These are phyloP conservation scores for Phialophora expanda DNA, from an alignment of 2,329 filamentous ascomycete genomes.

Conservation along the genomic window DNA sequence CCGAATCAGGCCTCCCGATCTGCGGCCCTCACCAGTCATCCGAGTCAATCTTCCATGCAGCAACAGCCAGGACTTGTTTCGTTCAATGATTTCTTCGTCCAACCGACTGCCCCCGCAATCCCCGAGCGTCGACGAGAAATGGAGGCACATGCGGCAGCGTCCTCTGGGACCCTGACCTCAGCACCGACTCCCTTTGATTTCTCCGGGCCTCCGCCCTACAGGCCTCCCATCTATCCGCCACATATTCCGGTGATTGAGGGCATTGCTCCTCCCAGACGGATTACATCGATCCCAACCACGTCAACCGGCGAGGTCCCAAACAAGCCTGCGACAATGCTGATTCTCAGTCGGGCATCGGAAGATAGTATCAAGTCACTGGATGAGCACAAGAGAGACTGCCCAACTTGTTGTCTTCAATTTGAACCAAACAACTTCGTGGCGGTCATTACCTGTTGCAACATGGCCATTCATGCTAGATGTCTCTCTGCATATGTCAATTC, in stretches of 20 bases:
- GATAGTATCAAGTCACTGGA: constrained; percentile 30
- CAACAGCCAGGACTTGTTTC: constrained; percentile 3
- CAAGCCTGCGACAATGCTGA: constrained; percentile 24
- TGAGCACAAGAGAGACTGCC: constrained; percentile 37
- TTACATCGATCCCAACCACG: neutral
- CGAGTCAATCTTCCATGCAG: constrained; percentile 3
- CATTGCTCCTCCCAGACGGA: constrained; percentile 1
- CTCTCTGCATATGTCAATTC: constrained; percentile 38
- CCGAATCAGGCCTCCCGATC: constrained; percentile 12
- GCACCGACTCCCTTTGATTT: neutral
- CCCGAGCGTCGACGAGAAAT: constrained; percentile 20
- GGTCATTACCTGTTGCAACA: constrained; percentile 34
- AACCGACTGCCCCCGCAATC: constrained; percentile 12
- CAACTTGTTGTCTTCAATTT: constrained; percentile 36
- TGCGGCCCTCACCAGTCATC: constrained; percentile 18
- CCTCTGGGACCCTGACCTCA: constrained; percentile 6
- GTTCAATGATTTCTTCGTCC: constrained; percentile 14
- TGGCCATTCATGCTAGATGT: constrained; percentile 34
- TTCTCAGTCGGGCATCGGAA: constrained; percentile 30
- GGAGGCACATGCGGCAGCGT: constrained; percentile 4
- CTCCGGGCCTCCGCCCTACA: neutral
- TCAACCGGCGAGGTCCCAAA: constrained; percentile 5
- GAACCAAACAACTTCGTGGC: constrained; percentile 34
- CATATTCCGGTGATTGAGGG: constrained; percentile 9
- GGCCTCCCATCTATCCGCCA: neutral